These are phyloP conservation scores for Aeschynomene evenia DNA, from an alignment of 306 rosid genomes.

Conservation along the genomic window DNA sequence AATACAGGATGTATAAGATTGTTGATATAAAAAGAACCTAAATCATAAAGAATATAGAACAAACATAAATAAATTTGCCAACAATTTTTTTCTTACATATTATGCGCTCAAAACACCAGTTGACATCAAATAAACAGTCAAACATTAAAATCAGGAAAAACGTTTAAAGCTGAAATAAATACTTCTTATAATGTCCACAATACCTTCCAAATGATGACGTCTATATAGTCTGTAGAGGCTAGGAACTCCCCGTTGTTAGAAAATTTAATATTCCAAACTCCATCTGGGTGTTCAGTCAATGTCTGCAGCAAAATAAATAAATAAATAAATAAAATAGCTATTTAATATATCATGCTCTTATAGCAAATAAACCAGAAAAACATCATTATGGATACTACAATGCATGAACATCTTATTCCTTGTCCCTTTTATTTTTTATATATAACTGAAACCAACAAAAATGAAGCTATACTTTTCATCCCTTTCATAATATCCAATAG, in stretches of 20 bases:
- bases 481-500: constrained; percentile 9
- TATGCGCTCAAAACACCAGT: neutral
- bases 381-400: neutral
- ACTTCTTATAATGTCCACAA: constrained; percentile 13
- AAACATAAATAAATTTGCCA: neutral
- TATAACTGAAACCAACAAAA: neutral
- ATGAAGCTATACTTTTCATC: neutral
- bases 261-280: constrained; percentile 96
- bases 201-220: constrained; percentile 94
- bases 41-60: neutral
- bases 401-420: neutral
- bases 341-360: neutral
- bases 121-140: neutral
- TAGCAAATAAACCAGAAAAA: neutral
- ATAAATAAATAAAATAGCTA: constrained; percentile 31
- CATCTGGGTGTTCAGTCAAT: constrained; percentile 81
- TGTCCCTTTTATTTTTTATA: neutral
- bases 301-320: constrained; percentile 60
- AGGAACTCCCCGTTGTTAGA: constrained; percentile 80
- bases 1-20: neutral
- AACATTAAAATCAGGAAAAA: neutral
- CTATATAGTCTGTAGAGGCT: constrained; percentile 85
- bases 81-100: neutral
- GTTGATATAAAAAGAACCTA: neutral
- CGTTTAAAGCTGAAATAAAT: neutral